These are phyloP conservation scores for Phytophthora citricola DNA, from an alignment of 352 stramenopile genomes.

Conservation along the genomic window DNA sequence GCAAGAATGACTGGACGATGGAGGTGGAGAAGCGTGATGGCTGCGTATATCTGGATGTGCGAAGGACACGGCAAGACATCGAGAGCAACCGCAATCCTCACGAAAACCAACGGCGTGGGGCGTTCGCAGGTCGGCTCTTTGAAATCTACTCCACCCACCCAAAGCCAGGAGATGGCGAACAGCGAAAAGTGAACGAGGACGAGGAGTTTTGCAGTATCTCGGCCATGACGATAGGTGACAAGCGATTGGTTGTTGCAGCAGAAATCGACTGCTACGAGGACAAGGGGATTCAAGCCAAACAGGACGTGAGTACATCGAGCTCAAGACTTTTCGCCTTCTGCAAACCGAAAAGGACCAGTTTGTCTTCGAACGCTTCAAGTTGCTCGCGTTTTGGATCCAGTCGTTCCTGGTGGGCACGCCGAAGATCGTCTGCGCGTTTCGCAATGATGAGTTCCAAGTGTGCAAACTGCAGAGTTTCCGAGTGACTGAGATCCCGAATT, in stretches of 20 bases:
- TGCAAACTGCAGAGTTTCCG: slow-evolving; percentile 71
- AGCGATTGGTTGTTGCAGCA: slow-evolving; percentile 59
- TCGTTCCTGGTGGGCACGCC: slow-evolving; percentile 79
- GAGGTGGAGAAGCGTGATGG: slow-evolving; percentile 57
- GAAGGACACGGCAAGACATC: slow-evolving; percentile 52
- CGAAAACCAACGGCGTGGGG: slow-evolving; percentile 57
- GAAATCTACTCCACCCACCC: slow-evolving; percentile 62
- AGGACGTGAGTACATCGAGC: slow-evolving; percentile 59
- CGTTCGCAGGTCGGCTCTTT: slow-evolving; percentile 78
- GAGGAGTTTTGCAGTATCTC: slow-evolving; percentile 82
- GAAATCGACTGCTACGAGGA: slow-evolving; percentile 73
- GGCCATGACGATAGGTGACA: slow-evolving; percentile 55
- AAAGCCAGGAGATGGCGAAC: slow-evolving; percentile 2
- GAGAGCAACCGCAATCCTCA: slow-evolving; percentile 49
- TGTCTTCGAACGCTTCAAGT: slow-evolving; percentile 81
- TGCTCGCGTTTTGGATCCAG: slow-evolving; percentile 88
- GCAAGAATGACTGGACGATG: slow-evolving; percentile 73
- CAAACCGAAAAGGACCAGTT: slow-evolving; percentile 69
- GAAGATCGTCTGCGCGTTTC: slow-evolving; percentile 78
- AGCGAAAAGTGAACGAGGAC: slow-evolving; percentile 57
- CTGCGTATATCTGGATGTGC: slow-evolving; percentile 74
- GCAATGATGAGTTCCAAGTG: slow-evolving; percentile 64
- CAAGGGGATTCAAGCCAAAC: slow-evolving; percentile 1
- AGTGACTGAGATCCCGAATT: slow-evolving; percentile 67
- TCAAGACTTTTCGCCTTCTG: slow-evolving; percentile 75